Percentiles rank a stretch among this genome's conserved stretches.
These are phyloP conservation scores for Clathrospora elynae DNA, from an alignment of 2,329 filamentous ascomycete genomes.

Conservation along the genomic window DNA sequence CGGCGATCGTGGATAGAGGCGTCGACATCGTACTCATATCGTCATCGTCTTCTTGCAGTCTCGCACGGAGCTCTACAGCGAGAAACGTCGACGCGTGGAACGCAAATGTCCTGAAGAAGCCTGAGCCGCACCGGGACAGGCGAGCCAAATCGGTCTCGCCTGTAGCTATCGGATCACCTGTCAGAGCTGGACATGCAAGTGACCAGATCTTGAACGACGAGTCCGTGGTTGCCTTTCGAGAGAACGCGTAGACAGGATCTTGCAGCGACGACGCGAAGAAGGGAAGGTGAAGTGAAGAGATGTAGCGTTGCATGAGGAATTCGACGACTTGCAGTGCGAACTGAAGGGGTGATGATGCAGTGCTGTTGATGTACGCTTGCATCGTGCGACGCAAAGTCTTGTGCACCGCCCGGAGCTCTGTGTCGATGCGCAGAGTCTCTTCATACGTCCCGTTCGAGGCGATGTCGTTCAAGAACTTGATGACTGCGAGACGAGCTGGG, in stretches of 20 bases:
- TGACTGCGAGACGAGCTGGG: conserved; percentile 45
- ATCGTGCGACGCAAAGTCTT: conserved; percentile 28
- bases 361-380: conserved; percentile 10
- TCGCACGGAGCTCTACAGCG: conserved; percentile 27
- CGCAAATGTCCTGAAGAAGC: conserved; percentile 31
- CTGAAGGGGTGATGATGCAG: conserved; percentile 2
- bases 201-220: conserved; percentile 37
- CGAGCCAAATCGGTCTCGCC: conserved; percentile 23
- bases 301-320: conserved; percentile 36
- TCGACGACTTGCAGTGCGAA: conserved; percentile 32
- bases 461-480: conserved; percentile 38
- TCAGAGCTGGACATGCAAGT: conserved; percentile 12
- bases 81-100: conserved; percentile 32
- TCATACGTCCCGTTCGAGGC: conserved; percentile 31
- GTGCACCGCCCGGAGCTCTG: conserved; percentile 23
- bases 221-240: conserved; percentile 33
- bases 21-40: conserved; percentile 22
- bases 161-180: neutral
- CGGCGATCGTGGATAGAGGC: conserved; percentile 22
- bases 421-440: conserved; percentile 35
- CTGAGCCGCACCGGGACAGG: conserved; percentile 28
- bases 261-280: conserved; percentile 29
- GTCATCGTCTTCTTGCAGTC: conserved; percentile 35
- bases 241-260: conserved; percentile 33
- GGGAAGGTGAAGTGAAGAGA: conserved; percentile 32